Base-by-base conservation (phyloP, 2,329 filamentous ascomycete genomes). In the Fragosphaeria purpurea region DNA sequence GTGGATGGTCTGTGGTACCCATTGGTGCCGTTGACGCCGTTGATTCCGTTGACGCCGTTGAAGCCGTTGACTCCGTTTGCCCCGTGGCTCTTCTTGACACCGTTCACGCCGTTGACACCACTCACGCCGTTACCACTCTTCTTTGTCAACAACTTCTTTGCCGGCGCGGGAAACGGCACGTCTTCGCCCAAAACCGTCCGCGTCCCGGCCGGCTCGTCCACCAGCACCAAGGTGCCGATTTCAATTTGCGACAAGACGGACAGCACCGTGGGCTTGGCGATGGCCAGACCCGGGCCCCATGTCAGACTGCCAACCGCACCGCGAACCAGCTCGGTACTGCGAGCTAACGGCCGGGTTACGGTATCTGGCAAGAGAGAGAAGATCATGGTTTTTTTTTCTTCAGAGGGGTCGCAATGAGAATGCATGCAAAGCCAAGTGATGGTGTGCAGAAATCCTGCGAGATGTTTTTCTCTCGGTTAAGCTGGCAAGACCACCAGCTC, bases 171-270 rank as follows among this genome's bases (percentile, higher is more conserved):
- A 12, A 8, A 22, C 30, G 41, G 41, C n/a, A 75, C 57, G 59
- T 73, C 66, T 60, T 77, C 65, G 1, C 75, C 74, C 53, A 71
- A 75, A 7, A 70, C 60, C 42, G 63, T 61, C 48, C 66, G 67
- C 38, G 68, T 64, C 5, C 67, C 68, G 0, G 65, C 63, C 0
- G 70, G 67, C 58, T 74, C 67, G 56, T 78, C 74, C 10, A 72
- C 64, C 13, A 78, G 60, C 11, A 74, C 55, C 13, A 78, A 58
- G 0, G 73, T 75, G 12, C 75, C 75, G 9, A 64, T 56, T 48
- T 75, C 66, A 46, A 78, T 74, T 41, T 65, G 67, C 4, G 68
- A 67, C 34, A 78, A 65, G 2, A 73, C 62, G 3, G 70, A 68
- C 41, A 70, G 65, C 30, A 77, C 66, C 6, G 69, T 65, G 2